Percentiles rank a stretch among this genome's conserved stretches.
Conservation (phyloP, 2,329 filamentous ascomycete genomes). For the Hymenoscyphus linearis region DNA sequence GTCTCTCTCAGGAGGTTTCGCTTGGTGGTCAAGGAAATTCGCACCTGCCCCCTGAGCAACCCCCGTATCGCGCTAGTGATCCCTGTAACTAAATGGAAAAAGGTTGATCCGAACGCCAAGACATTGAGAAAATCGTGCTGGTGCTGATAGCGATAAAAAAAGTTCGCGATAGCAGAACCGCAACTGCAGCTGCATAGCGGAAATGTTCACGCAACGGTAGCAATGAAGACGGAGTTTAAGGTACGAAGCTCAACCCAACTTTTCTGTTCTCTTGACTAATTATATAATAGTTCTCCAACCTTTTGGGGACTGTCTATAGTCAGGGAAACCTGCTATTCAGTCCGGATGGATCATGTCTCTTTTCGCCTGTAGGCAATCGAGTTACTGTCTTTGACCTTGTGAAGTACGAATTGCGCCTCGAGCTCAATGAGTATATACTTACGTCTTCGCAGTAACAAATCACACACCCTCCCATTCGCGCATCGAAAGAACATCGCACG, state of each 20-base stretch:
- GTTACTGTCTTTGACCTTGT: slow-evolving; percentile 95
- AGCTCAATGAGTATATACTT: slow-evolving; percentile 4
- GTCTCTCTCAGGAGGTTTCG: slow-evolving; percentile 14
- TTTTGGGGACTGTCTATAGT: slow-evolving; percentile 96
- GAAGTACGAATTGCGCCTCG: slow-evolving; percentile 54
- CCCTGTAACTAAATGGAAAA: slow-evolving; percentile 6
- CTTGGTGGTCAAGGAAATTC: slow-evolving; percentile 12
- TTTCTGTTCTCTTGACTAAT: slow-evolving; percentile 23
- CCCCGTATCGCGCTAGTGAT: slow-evolving; percentile 9
- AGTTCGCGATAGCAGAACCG: slow-evolving; percentile 10
- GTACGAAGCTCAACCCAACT: slow-evolving; percentile 41
- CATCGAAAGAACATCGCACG: slow-evolving; percentile 91
- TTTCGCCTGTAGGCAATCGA: slow-evolving; percentile 93
- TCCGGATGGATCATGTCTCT: slow-evolving; percentile 89
- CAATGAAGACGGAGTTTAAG: slow-evolving; percentile 99
- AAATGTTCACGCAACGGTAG: slow-evolving; percentile 33
- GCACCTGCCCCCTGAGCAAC: slow-evolving; percentile 9
- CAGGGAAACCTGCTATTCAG: slow-evolving; percentile 96
- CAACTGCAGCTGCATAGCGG: slow-evolving; percentile 7
- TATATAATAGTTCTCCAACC: slow-evolving; percentile 79
- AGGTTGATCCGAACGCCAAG: slow-evolving; percentile 7
- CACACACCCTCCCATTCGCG: slow-evolving; percentile 79
- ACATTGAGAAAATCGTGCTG: slow-evolving; percentile 5
- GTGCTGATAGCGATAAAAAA: slow-evolving; percentile 15
- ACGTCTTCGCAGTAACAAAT: slow-evolving; percentile 63